A percentile compares a stretch with the other conserved stretches of the same genome.
These are phyloP conservation scores for Ophiostoma perfectum DNA, from an alignment of 2,329 filamentous ascomycete species.

Conservation along the genomic window DNA sequence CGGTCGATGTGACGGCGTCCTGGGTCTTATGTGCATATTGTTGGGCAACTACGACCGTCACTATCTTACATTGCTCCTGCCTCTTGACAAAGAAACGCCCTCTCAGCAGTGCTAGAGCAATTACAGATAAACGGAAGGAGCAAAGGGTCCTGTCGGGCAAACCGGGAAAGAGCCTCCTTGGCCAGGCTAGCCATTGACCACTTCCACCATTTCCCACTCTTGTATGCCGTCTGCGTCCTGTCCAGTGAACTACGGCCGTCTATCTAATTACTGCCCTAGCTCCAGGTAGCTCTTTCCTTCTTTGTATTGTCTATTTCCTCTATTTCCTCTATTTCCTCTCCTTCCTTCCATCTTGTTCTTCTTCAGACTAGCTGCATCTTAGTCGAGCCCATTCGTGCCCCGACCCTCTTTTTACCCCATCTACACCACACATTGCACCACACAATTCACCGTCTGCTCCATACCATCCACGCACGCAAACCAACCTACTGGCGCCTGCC, in stretches of 20 bases:
- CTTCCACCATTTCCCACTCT: too few relatives aligned
- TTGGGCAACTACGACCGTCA: background rate
- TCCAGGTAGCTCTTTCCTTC: conserved; percentile 1
- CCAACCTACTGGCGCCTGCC: too few relatives aligned
- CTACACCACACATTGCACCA: background rate
- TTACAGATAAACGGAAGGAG: too few relatives aligned
- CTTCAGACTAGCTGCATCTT: background rate
- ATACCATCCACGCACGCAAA: background rate
- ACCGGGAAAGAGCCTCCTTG: background rate
- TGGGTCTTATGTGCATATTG: too few relatives aligned
- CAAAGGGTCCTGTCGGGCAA: background rate
- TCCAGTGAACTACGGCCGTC: background rate
- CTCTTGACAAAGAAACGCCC: background rate
- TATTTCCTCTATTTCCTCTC: background rate
- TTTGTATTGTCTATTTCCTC: background rate
- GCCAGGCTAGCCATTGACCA: background rate
- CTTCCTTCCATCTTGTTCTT: background rate
- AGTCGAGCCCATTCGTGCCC: background rate
- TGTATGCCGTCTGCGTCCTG: too few relatives aligned
- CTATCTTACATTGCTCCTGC: background rate
- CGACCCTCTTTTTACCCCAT: conserved; percentile 5
- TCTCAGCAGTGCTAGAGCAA: background rate
- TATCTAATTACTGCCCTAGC: background rate
- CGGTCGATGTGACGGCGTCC: too few relatives aligned
- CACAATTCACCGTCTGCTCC: background rate